phyloP scores from a whole-genome alignment of 495 filamentous ascomycete genomes.

The Neurospora discreta region DNA sequence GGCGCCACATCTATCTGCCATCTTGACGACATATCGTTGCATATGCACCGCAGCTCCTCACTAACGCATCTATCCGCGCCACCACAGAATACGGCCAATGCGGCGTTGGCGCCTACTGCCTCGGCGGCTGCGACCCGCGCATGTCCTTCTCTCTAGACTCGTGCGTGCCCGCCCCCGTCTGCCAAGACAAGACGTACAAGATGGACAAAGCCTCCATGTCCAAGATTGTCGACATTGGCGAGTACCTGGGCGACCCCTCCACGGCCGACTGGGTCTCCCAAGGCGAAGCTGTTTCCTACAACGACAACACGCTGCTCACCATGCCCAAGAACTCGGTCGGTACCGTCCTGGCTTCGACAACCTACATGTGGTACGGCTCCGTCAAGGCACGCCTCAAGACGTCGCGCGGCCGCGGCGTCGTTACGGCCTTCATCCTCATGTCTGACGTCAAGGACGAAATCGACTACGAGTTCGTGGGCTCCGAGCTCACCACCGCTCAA shows the following conservation, averaged over 20 bases:
- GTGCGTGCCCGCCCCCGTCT: conserved; percentile 78
- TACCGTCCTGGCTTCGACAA: conserved; percentile 77
- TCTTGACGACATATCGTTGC: neutral
- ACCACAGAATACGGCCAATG: conserved; percentile 82
- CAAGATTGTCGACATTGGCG: conserved; percentile 52
- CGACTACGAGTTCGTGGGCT: conserved; percentile 89
- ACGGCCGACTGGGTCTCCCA: conserved; percentile 79
- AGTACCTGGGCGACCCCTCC: conserved; percentile 76
- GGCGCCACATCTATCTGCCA: neutral
- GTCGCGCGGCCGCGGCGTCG: conserved; percentile 72
- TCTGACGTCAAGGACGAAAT: conserved; percentile 96
- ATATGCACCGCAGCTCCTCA: neutral
- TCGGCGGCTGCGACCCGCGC: conserved; percentile 87
- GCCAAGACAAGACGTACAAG: conserved; percentile 60
- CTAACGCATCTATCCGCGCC: conserved; percentile 16
- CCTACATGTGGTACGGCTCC: conserved; percentile 96
- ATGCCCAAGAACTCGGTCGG: conserved; percentile 74
- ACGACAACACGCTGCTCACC: conserved; percentile 63
- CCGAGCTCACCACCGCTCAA: conserved; percentile 65
- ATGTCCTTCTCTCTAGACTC: conserved; percentile 71
- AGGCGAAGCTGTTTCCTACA: conserved; percentile 55
- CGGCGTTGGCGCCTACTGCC: conserved; percentile 85
- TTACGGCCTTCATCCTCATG: conserved; percentile 90
- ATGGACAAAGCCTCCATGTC: conserved; percentile 50
- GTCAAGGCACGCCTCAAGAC: conserved; percentile 80